Base-by-base conservation (phyloP, 1,284 basidiomycete species). In the Cutaneotrichosporon sp. region DNA sequence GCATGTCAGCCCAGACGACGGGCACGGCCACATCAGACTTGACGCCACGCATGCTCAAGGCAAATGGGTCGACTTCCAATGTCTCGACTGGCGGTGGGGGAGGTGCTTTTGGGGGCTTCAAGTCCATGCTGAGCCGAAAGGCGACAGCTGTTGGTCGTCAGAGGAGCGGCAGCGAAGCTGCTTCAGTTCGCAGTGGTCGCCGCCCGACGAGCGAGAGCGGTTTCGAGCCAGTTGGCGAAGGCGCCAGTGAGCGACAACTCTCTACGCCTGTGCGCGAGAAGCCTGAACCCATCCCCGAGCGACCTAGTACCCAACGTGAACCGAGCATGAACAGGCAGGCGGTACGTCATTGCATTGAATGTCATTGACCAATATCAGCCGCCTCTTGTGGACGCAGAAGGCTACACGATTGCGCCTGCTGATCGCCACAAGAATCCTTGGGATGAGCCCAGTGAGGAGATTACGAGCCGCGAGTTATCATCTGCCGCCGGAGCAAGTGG, bases 321-420 rank as follows among this genome's bases (percentile, higher is more conserved):
- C 43, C 43, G 10, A 39, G 37, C 17, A 16, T 16, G 5, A 41
- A 22, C 12, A 25, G 14, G n/a, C 5, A 20, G 24, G 24, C 38
- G 38, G 46, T 37, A 20, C 24, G 17, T 32, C 4, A 14, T 12
- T 16, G 12, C 10, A 20, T 11, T 29, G 17, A 26, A 22, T 26
- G n/a, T 19, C 11, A 34, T 45, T 45, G 39, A 41, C 35, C 16
- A 41, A 41, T 11, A 16, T 7, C 43, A 64, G 59, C 46, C 62
- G 2, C 64, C 68, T 19, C 60, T 54, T 0, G 76, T 81, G 14
- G 79, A 81, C 46, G 65, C 67, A 0, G 78, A 80, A 45, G 79
- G 79, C 6, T 81, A 73, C 71, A 77, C 77, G 10, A 75, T 80
- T 10, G 77, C 79, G 14, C 79, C 79, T 1, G 67, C 75, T 1